Conservation (phyloP, 179 eudicot species). For the Carnegiea gigantea region DNA sequence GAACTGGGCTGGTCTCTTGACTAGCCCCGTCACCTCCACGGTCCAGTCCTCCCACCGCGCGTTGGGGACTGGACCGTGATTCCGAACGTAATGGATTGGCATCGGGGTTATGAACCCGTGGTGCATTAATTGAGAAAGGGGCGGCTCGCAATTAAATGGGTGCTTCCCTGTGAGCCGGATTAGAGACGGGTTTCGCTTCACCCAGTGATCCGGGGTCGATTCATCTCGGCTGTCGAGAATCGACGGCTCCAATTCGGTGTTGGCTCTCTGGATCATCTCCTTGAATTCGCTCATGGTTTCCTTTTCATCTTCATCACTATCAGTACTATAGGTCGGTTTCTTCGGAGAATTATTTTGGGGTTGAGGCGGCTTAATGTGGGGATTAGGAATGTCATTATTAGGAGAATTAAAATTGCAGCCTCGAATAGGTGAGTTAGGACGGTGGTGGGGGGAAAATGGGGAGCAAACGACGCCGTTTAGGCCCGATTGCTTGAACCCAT, state of each 20-base stretch:
- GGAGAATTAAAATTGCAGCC: not conserved
- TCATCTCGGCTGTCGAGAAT: slow-evolving; percentile 55
- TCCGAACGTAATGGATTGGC: slow-evolving; percentile 87
- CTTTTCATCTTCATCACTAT: not conserved
- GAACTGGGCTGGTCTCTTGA: slow-evolving; percentile 47
- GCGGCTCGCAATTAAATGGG: slow-evolving; percentile 90
- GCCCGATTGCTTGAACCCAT: not conserved
- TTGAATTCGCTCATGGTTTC: not conserved
- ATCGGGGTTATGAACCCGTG: slow-evolving; percentile 93
- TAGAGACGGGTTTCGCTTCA: slow-evolving; percentile 60
- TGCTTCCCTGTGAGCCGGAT: slow-evolving; percentile 90
- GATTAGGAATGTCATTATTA: slow-evolving; percentile 1
- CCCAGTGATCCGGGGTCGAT: slow-evolving; percentile 80
- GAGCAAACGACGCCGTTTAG: not conserved
- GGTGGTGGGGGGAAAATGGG: not conserved
- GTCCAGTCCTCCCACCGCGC: slow-evolving; percentile 74
- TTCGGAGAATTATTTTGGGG: not conserved
- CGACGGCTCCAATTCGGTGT: slow-evolving; percentile 57
- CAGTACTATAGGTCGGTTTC: not conserved
- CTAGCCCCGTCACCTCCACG: slow-evolving; percentile 74
- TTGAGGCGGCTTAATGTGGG: not conserved
- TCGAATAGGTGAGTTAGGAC: not conserved
- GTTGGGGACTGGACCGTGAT: slow-evolving; percentile 81
- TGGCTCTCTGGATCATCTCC: slow-evolving; percentile 39
- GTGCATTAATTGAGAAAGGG: slow-evolving; percentile 73